These are phyloP conservation scores for Poterioochromonas sp. DNA, from an alignment of 352 stramenopile species.

Conservation along the genomic window DNA sequence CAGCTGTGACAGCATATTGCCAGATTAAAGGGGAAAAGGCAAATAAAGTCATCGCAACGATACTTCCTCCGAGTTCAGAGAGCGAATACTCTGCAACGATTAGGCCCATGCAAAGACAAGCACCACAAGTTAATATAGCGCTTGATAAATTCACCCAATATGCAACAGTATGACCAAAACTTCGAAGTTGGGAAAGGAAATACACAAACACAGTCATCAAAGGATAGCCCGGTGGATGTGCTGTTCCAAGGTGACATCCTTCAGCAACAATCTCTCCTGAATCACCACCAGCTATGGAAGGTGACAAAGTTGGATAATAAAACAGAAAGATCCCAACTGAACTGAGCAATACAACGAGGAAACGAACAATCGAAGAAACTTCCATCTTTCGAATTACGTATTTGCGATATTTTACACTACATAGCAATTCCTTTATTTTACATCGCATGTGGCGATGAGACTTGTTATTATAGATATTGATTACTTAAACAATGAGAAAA, in stretches of 20 bases:
- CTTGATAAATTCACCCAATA: constrained; percentile 76
- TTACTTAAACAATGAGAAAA: too few relatives aligned
- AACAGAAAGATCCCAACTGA: constrained; percentile 45
- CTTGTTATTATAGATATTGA: too few relatives aligned
- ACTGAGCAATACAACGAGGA: neutral
- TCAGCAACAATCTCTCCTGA: constrained; percentile 82
- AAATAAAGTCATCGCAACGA: constrained; percentile 53
- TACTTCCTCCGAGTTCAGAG: neutral
- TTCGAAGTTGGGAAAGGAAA: constrained; percentile 30
- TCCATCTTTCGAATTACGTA: neutral
- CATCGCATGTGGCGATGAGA: too few relatives aligned
- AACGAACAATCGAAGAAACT: neutral
- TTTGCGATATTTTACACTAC: too few relatives aligned
- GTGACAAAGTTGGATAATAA: constrained; percentile 67
- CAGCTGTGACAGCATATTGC: constrained; percentile 81
- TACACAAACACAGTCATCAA: constrained; percentile 79
- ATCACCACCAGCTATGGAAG: constrained; percentile 73
- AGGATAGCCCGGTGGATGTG: constrained; percentile 80
- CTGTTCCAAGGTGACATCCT: constrained; percentile 76
- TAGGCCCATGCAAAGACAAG: constrained; percentile 39
- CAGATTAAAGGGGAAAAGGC: constrained; percentile 84
- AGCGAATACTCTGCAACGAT: constrained; percentile 28
- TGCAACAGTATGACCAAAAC: constrained; percentile 43
- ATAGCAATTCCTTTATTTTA: too few relatives aligned
- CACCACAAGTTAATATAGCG: constrained; percentile 50